Conservation (phyloP, 176 grass and related monocot genomes). For the Bonia amplexicaulis region DNA sequence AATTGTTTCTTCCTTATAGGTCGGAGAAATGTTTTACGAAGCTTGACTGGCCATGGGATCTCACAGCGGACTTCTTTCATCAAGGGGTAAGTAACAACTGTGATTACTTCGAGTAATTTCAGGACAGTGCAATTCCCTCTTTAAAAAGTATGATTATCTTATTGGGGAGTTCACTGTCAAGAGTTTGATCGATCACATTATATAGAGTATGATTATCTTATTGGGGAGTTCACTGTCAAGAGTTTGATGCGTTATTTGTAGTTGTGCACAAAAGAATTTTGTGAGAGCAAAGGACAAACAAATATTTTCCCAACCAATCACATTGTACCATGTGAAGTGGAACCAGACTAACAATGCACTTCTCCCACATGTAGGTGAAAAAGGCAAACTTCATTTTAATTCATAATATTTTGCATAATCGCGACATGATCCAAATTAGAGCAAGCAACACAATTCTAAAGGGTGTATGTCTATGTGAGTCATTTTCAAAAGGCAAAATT, state of each 20-base stretch:
- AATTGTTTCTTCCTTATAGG: slow-evolving; percentile 34
- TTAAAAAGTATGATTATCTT: slow-evolving; percentile 1
- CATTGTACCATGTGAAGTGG: neutral
- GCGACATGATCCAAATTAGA: neutral
- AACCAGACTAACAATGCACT: neutral
- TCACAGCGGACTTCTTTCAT: slow-evolving; percentile 42
- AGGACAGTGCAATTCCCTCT: neutral
- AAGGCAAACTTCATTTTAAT: neutral
- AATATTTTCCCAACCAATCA: neutral
- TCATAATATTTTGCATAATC: neutral
- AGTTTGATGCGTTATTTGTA: neutral
- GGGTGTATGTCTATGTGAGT: neutral
- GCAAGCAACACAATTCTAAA: neutral
- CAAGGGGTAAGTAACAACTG: slow-evolving; percentile 29
- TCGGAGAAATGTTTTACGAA: slow-evolving; percentile 55
- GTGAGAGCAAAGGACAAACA: neutral
- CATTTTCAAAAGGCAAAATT: neutral
- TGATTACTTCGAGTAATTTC: slow-evolving; percentile 21
- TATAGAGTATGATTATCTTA: neutral
- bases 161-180: neutral
- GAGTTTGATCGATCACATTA: neutral
- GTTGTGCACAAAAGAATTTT: neutral
- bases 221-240: neutral
- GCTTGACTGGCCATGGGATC: slow-evolving; percentile 48
- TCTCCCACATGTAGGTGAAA: neutral